phyloP scores from a whole-genome alignment of 148 eudicot species.

The Silene latifolia region DNA sequence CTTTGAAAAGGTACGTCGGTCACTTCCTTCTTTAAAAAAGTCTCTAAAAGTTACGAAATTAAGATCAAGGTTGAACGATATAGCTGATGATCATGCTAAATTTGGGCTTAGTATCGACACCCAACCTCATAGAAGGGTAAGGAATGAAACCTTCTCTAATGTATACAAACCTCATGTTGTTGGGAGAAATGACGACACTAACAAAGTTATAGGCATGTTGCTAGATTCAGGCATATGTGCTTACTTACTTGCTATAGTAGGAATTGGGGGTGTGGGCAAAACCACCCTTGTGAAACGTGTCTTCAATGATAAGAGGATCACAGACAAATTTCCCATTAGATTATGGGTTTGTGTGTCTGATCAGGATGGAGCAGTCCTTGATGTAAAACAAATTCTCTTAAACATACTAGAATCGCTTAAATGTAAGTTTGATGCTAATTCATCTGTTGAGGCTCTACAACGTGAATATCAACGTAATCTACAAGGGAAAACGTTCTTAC shows the following conservation, averaged over 20 bases:
- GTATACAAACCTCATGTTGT: slow-evolving; percentile 12
- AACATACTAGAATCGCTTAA: slow-evolving; percentile 16
- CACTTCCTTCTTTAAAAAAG: no score
- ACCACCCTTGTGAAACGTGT: slow-evolving; percentile 32
- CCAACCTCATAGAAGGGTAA: neutral
- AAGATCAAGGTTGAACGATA: slow-evolving; percentile 13
- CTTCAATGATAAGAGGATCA: slow-evolving; percentile 20
- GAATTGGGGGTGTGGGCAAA: slow-evolving; percentile 34
- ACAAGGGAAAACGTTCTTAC: slow-evolving; percentile 19
- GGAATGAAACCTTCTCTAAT: slow-evolving; percentile 10
- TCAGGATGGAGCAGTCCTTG: neutral
- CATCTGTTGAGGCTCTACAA: slow-evolving; percentile 15
- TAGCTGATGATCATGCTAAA: neutral
- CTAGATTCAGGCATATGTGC: neutral
- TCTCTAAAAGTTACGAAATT: no score
- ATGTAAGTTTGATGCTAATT: no score
- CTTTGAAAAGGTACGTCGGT: no score
- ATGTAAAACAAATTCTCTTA: neutral
- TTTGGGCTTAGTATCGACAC: slow-evolving; percentile 15
- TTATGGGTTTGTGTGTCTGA: slow-evolving; percentile 31
- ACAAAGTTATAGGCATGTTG: slow-evolving; percentile 9
- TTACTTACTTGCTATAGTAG: slow-evolving; percentile 18
- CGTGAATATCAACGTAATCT: neutral
- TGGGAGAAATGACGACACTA: slow-evolving; percentile 22
- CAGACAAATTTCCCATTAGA: slow-evolving; percentile 14